Evolutionary conservation across 1,284 basidiomycete species (phyloP).

Genomic region (Cutaneotrichosporon cyanovorans): DNA sequence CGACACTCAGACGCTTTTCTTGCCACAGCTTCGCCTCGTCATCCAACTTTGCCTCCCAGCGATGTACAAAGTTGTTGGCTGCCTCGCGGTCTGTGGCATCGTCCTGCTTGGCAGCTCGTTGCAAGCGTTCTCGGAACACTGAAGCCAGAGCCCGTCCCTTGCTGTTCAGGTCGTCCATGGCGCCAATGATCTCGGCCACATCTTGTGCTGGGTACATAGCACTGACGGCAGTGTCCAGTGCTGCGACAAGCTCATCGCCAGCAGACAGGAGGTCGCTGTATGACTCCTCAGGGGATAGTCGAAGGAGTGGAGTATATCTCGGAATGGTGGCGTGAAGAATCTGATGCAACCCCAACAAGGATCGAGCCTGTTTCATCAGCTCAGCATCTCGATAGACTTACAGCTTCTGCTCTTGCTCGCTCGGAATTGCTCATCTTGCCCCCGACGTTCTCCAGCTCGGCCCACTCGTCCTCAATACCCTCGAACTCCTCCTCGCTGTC

Average conservation of each 20-base stretch:
- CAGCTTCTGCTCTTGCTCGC: constrained; percentile 25
- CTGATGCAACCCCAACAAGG: constrained; percentile 33
- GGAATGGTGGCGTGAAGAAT: constrained; percentile 34
- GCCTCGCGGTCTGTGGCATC: constrained; percentile 4
- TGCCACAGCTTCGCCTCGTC: constrained; percentile 26
- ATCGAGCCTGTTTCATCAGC: constrained; percentile 27
- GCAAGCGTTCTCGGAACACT: not conserved
- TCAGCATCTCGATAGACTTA: constrained; percentile 16
- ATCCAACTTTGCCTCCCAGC: constrained; percentile 26
- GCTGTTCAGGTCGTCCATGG: constrained; percentile 16
- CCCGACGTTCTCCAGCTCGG: constrained; percentile 27
- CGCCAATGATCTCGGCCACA: constrained; percentile 23
- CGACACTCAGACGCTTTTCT: constrained; percentile 17
- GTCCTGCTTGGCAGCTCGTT: constrained; percentile 2
- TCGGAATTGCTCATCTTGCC: constrained; percentile 25
- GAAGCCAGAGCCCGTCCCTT: constrained; percentile 13
- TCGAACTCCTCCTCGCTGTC: constrained; percentile 17
- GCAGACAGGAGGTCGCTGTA: constrained; percentile 13
- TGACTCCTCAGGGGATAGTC: constrained; percentile 9
- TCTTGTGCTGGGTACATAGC: constrained; percentile 35
- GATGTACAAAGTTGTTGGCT: constrained; percentile 13
- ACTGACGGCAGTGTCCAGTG: constrained; percentile 31
- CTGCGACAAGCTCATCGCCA: constrained; percentile 17
- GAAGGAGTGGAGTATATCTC: constrained; percentile 23
- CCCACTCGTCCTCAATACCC: constrained; percentile 29